Evolutionary conservation across 2,329 filamentous ascomycete species (phyloP).

Genomic region (Elsinoe fawcettii): DNA sequence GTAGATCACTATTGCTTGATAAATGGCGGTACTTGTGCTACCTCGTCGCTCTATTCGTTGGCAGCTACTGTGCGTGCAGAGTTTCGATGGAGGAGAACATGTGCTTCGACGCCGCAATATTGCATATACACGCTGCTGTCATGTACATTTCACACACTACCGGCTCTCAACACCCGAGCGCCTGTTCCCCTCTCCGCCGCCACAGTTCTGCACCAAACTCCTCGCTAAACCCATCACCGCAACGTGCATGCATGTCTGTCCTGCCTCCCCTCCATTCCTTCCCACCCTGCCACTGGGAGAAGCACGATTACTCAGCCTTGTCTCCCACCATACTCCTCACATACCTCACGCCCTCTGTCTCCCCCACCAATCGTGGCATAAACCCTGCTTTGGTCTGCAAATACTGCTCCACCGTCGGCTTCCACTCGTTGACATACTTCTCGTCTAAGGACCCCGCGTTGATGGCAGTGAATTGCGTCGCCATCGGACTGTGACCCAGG

Average conservation of each 20-base stretch:
- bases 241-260: too few relatives aligned
- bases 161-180: background rate
- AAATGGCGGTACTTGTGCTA: background rate
- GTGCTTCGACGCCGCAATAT: constrained; percentile 13
- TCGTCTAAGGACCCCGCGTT: constrained; percentile 7
- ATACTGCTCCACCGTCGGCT: constrained; percentile 11
- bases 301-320: background rate
- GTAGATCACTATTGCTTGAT: constrained; percentile 12
- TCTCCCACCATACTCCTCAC: constrained; percentile 10
- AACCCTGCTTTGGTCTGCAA: constrained; percentile 7
- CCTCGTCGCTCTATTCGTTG: background rate
- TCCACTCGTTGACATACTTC: constrained; percentile 11
- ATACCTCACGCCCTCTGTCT: constrained; percentile 6
- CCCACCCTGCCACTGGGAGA: background rate
- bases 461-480: constrained; percentile 3
- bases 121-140: background rate
- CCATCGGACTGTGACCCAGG: background rate
- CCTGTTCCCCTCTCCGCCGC: background rate
- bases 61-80: background rate
- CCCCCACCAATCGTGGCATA: constrained; percentile 1
- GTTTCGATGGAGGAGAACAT: background rate
- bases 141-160: background rate
- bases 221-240: constrained; percentile 8
- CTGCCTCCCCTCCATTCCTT: background rate
- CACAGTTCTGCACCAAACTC: background rate